Base-by-base conservation (phyloP, 2,329 filamentous ascomycete genomes). In the Pseudopyrenochaeta lycopersici region DNA sequence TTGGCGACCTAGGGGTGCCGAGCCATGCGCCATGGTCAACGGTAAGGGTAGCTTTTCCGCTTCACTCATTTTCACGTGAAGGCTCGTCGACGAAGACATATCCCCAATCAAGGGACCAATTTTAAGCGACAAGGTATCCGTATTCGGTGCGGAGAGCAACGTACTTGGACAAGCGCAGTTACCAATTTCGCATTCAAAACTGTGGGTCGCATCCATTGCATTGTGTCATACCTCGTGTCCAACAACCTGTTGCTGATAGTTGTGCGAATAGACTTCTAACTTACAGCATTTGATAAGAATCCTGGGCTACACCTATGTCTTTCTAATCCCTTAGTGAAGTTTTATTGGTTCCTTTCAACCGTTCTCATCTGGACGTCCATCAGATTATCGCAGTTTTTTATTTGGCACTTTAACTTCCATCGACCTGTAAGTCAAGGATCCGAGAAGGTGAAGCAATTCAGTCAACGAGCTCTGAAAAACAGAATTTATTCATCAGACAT, bases 191-290 rank as follows among this genome's bases (percentile, higher is more conserved):
- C 30, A 5, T n/a, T 15, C 7, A 14, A 30, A 21, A 6, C 10
- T 29, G 40, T 42, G 40, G 40, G 40, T 42, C 40, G n/a, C 14
- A 42, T 29, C 21, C 40, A 17, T 29, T 21, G 40, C 17, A 42
- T 42, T 42, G 40, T 42, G 40, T 42, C 40, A 42, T 42, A 31
- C 40, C 40, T 42, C 40, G 40, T 42, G 40, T 42, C 15, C 12
- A 12, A 12, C 20, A 29, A 42, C 9, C 4, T 42, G 40, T 17
- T 39, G 11, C 18, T 39, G 36, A 23, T 21, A 38, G 35, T 27
- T 5, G 9, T 27, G 9, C 23, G n/a, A n/a, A n/a, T n/a, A n/a
- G n/a, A n/a, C n/a, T n/a, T n/a, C n/a, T n/a, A n/a, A n/a, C n/a
- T n/a, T n/a, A n/a, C n/a, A n/a, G n/a, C n/a, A n/a, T n/a, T n/a